Percentiles rank a stretch among this genome's conserved stretches.
phyloP scores from a whole-genome alignment of 306 rosid genomes.

The Cyamopsis tetragonoloba region DNA sequence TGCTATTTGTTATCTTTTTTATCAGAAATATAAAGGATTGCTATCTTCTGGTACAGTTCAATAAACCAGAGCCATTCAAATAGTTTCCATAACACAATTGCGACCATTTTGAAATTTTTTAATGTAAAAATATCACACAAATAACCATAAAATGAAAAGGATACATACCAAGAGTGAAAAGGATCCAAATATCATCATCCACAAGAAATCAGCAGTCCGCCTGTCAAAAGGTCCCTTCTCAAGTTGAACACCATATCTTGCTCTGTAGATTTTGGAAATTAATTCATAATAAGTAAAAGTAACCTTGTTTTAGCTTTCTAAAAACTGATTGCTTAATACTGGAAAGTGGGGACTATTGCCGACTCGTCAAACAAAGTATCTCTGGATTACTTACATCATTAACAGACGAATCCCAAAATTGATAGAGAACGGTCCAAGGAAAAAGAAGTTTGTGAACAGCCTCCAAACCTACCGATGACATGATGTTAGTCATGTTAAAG shows the following conservation, averaged over 20 bases:
- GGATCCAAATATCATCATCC: conserved; percentile 96
- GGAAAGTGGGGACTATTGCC: background rate
- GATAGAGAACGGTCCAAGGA: conserved; percentile 84
- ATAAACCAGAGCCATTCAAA: background rate
- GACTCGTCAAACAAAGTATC: background rate
- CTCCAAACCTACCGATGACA: conserved; percentile 80
- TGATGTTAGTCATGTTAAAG: conserved; percentile 19
- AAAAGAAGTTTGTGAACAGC: conserved; percentile 77
- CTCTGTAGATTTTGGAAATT: conserved; percentile 44
- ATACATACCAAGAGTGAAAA: conserved; percentile 55
- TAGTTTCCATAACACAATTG: background rate
- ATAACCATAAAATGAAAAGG: conserved; percentile 12
- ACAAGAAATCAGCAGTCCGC: conserved; percentile 87
- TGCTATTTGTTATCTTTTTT: conserved; percentile 3
- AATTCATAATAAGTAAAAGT: background rate
- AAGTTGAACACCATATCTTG: conserved; percentile 94
- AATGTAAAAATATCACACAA: conserved; percentile 10
- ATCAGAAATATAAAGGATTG: background rate
- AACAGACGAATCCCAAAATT: conserved; percentile 87
- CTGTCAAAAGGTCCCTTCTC: conserved; percentile 89
- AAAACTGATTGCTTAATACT: background rate
- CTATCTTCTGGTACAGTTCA: background rate
- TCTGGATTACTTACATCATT: conserved; percentile 71
- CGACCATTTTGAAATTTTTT: conserved; percentile 17
- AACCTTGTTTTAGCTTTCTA: background rate